Percentiles rank a stretch among this genome's conserved stretches.
Conservation (phyloP, 805 yeast species). For the Zygosaccharomyces pseudorouxii region DNA sequence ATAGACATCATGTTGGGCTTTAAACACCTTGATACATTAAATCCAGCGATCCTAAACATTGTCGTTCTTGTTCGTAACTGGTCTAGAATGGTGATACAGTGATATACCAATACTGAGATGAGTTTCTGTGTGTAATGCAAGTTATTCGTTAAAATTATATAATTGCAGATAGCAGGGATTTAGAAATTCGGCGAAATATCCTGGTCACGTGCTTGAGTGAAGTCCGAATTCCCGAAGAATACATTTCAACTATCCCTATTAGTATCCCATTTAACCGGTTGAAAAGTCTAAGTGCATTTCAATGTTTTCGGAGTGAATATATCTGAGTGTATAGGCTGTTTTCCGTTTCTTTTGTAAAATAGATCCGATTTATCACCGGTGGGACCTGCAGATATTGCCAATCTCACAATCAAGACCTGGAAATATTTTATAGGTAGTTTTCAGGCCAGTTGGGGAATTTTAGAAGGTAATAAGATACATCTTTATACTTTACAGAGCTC, state of each 20-base stretch:
- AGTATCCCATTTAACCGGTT: background rate
- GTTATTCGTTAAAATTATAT: background rate
- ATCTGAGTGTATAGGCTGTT: background rate
- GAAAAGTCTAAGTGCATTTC: background rate
- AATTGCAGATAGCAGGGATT: background rate
- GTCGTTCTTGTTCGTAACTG: background rate
- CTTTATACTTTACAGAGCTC: background rate
- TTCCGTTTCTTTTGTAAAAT: too few species aligned
- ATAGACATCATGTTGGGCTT: constrained; percentile 1
- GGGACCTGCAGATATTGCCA: background rate
- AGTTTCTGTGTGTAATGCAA: background rate
- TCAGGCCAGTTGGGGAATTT: background rate
- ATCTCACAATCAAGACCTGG: too few species aligned
- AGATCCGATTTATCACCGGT: background rate
- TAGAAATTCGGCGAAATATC: background rate
- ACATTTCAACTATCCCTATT: background rate
- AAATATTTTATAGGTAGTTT: background rate
- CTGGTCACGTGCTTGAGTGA: background rate
- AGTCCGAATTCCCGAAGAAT: background rate
- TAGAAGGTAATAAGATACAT: background rate
- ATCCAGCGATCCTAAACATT: background rate
- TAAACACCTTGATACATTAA: background rate
- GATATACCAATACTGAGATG: background rate
- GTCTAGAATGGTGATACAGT: background rate
- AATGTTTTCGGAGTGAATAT: too few species aligned